Percentiles rank a stretch among this genome's conserved stretches.
These are phyloP conservation scores for Solanum arcanum DNA, from an alignment of 257 asterid genomes.

Conservation along the genomic window DNA sequence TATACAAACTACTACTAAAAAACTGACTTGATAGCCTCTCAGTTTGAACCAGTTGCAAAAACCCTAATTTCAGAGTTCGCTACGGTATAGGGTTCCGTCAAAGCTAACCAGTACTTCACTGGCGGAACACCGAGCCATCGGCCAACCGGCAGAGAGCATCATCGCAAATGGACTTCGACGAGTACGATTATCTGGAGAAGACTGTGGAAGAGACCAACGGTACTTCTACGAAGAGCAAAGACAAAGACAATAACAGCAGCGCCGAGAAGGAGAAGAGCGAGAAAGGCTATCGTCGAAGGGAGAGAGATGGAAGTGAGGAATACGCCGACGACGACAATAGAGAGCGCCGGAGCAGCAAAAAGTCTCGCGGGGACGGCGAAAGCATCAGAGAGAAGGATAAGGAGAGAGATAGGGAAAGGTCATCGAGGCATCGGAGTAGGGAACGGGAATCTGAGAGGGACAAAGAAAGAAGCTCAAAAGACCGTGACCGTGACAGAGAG, in stretches of 20 bases:
- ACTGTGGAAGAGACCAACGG: constrained; percentile 83
- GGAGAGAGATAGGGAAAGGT: constrained; percentile 45
- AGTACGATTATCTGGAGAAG: constrained; percentile 92
- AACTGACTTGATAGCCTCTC: not conserved
- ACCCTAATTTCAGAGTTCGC: not conserved
- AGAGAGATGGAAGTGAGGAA: constrained; percentile 49
- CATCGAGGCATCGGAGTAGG: constrained; percentile 46
- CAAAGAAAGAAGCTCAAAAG: constrained; percentile 36
- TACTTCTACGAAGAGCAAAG: constrained; percentile 42
- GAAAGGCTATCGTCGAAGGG: constrained; percentile 63
- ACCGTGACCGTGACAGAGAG: constrained; percentile 14
- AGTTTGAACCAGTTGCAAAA: not conserved
- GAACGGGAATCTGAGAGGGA: constrained; percentile 36
- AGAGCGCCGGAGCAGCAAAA: constrained; percentile 67
- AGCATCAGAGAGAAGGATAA: constrained; percentile 32
- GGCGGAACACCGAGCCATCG: not conserved
- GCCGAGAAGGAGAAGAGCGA: constrained; percentile 43
- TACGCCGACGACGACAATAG: constrained; percentile 39
- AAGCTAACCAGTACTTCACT: not conserved
- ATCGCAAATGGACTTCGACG: constrained; percentile 79
- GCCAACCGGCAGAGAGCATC: not conserved
- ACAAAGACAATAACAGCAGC: constrained; percentile 33
- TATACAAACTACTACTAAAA: not conserved
- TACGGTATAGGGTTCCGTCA: not conserved
- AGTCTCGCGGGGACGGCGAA: constrained; percentile 40